Percentiles rank a stretch among this genome's conserved stretches.
Conservation (phyloP, 805 yeast species). For the Suhomyces sp. region DNA sequence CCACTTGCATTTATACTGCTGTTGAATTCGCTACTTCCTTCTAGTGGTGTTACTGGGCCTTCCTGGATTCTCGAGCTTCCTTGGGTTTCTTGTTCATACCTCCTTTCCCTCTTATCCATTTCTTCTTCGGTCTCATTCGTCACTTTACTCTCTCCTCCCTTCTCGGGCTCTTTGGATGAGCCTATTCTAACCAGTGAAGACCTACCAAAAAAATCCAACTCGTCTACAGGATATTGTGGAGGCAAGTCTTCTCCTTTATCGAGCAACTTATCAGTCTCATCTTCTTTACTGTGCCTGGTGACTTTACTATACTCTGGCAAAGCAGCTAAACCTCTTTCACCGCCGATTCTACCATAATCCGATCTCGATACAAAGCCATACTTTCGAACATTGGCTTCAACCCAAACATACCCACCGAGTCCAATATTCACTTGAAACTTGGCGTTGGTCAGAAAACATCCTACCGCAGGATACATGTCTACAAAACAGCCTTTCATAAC, state of each 20-base stretch:
- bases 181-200: slow-evolving; percentile 24
- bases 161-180: slow-evolving; percentile 19
- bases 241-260: slow-evolving; percentile 75
- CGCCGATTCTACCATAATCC: slow-evolving; percentile 33
- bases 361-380: slow-evolving; percentile 54
- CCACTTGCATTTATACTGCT: not conserved
- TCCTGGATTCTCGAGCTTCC: not conserved
- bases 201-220: slow-evolving; percentile 59
- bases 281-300: slow-evolving; percentile 11
- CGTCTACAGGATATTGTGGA: slow-evolving; percentile 64
- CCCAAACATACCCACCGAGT: slow-evolving; percentile 47
- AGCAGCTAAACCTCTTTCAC: slow-evolving; percentile 38
- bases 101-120: slow-evolving; percentile 32
- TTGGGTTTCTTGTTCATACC: slow-evolving; percentile 22
- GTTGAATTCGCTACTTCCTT: not conserved
- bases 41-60: not conserved
- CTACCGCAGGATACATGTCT: slow-evolving; percentile 54
- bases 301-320: slow-evolving; percentile 33
- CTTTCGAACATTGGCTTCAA: slow-evolving; percentile 50
- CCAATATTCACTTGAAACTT: slow-evolving; percentile 44
- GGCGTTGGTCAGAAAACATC: slow-evolving; percentile 45
- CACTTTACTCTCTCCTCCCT: slow-evolving; percentile 7
- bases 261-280: slow-evolving; percentile 49
- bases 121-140: slow-evolving; percentile 35
- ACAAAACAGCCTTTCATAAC: slow-evolving; percentile 47